A percentile compares a stretch with the other conserved stretches of the same genome.
These are phyloP conservation scores for Amylostereum areolatum DNA, from an alignment of 1,284 basidiomycete genomes.

Conservation along the genomic window DNA sequence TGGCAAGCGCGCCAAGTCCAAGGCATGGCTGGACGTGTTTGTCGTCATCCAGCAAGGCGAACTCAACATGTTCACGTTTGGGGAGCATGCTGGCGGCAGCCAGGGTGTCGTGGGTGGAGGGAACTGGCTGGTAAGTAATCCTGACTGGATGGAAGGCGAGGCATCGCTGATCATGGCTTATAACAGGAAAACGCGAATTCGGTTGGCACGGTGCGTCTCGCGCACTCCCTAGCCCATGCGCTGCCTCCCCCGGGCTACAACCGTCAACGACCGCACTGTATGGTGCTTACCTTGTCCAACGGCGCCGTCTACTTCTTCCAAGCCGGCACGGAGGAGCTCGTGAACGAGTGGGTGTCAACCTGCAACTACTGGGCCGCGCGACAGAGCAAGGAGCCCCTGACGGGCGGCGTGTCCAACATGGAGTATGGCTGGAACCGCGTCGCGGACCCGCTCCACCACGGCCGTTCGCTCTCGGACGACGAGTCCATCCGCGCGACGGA, in stretches of 20 bases:
- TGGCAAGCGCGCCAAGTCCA: slow-evolving; percentile 79
- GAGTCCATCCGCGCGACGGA: slow-evolving; percentile 47
- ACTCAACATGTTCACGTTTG: slow-evolving; percentile 92
- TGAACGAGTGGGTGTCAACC: slow-evolving; percentile 96
- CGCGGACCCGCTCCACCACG: slow-evolving; percentile 44
- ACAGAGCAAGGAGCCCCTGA: slow-evolving; percentile 87
- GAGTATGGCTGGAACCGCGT: slow-evolving; percentile 97
- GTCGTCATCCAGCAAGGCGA: slow-evolving; percentile 93
- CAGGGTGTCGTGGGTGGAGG: slow-evolving; percentile 80
- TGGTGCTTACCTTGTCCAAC: slow-evolving; percentile 87
- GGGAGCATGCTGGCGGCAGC: slow-evolving; percentile 52
- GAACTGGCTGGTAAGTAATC: slow-evolving; percentile 85
- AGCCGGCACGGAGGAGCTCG: slow-evolving; percentile 94
- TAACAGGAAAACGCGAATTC: slow-evolving; percentile 76
- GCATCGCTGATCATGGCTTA: slow-evolving; percentile 5
- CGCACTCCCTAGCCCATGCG: slow-evolving; percentile 85
- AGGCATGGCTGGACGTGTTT: slow-evolving; percentile 90
- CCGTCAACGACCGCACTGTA: slow-evolving; percentile 84
- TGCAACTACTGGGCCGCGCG: slow-evolving; percentile 99
- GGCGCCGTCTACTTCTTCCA: slow-evolving; percentile 96
- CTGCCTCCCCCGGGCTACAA: slow-evolving; percentile 92
- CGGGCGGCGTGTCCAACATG: slow-evolving; percentile 96
- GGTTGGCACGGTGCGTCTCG: slow-evolving; percentile 76
- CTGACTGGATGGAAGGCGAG: not conserved
- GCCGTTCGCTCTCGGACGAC: slow-evolving; percentile 52